These are phyloP conservation scores for Sophora flavescens DNA, from an alignment of 306 rosid species.

Conservation along the genomic window DNA sequence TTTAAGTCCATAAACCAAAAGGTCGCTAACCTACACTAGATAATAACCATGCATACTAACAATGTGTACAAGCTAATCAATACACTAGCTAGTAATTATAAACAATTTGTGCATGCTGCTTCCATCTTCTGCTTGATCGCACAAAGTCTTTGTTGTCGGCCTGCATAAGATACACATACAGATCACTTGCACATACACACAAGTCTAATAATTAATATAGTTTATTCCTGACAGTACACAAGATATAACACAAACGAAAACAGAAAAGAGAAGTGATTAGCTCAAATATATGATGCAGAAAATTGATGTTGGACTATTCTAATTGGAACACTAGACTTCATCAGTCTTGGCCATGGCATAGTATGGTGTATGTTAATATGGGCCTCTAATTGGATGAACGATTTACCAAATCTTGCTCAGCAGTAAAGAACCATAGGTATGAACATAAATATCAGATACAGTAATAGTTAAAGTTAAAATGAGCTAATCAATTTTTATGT, in stretches of 20 bases:
- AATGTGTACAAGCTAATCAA: too few relatives aligned
- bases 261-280: constrained; percentile 19
- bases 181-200: too few relatives aligned
- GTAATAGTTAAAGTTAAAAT: neutral
- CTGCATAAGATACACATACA: too few relatives aligned
- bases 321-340: neutral
- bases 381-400: neutral
- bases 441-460: neutral
- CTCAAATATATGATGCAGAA: constrained; percentile 8
- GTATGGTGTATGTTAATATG: neutral
- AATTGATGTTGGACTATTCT: neutral
- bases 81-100: too few relatives aligned
- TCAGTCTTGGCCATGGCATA: neutral
- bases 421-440: constrained; percentile 12
- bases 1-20: too few relatives aligned
- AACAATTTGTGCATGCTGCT: too few relatives aligned
- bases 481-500: constrained; percentile 32
- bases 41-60: too few relatives aligned
- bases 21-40: too few relatives aligned
- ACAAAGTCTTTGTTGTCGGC: too few relatives aligned
- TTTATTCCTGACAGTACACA: constrained; percentile 47
- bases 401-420: constrained; percentile 23
- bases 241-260: neutral
- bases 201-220: too few relatives aligned
- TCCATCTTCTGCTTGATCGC: too few relatives aligned